Evolutionary conservation across 1,284 basidiomycete genomes (phyloP), one percentile per base, ranked within the genome.

Genomic region (Irpex rosettiformis): DNA sequence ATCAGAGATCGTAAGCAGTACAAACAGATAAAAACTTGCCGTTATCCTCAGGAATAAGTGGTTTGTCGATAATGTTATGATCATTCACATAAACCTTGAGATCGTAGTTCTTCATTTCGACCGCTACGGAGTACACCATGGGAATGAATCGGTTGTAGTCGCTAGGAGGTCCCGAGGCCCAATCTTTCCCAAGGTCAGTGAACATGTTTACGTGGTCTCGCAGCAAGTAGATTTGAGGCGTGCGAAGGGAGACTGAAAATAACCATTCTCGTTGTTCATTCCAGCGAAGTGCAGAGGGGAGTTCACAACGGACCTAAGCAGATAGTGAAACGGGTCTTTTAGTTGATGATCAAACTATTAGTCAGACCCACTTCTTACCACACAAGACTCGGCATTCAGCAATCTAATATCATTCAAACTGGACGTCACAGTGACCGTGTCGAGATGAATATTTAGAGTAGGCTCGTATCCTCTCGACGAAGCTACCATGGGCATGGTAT

Each of bases 171-270:
- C 93, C 93, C 5, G 89, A 84, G 8, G 80, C 81, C 94, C 94
- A 98, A 69, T 98, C 95, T 66, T 87, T 91, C 37, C 86, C 86
- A 4, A 97, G 79, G 71, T 98, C 95, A 2, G 87, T 86, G 66
- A 97, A 83, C 80, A 97, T 91, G 66, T 93, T 94, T 73, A 95
- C 84, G 68, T 98, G 95, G 68, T 97, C 95, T 37, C 94, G 85
- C 21, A 97, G 77, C 11, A 96, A 76, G 67, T 85, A 91, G 30
- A 96, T 79, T 3, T 83, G 75, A 3, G 94, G 88, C 40, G 84
- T 83, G 18, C 85, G 82, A 22, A 98, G 75, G 3, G 81, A 83
- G 52, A 94, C 71, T 24, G 84, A 76, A 66, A 94, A 83, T 0
- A 77, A 77, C 95, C 95, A 98, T 64, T 80, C 83, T 30, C 94